Evolutionary conservation across 257 asterid genomes (phyloP), one percentile per base, ranked within the genome.

Genomic region (Nicotiana sylvestris): DNA sequence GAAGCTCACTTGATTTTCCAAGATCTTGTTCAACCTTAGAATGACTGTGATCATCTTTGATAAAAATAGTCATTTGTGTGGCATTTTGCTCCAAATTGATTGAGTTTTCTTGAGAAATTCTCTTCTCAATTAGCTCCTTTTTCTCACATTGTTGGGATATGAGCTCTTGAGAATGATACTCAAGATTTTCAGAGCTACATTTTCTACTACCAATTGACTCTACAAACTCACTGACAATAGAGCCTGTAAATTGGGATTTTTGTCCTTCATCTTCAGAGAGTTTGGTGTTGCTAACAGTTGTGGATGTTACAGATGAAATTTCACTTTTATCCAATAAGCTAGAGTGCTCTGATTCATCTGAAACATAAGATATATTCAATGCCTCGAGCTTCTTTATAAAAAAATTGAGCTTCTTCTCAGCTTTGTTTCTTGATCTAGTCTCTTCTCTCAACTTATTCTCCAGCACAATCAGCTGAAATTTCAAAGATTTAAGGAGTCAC

Each of bases 401-500:
- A 77, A 81, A 79, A 66, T 86, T 92, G 78, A 95, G 93, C 84
- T 81, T 92, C 86, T 85, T 93, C 84, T 94, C 97, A 29, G 97
- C 98, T 84, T 87, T 92, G 84, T 90, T 89, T 85, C 96, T 91
- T 86, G 98, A 91, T 91, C 87, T 92, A 5, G 76, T 90, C 87
- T 95, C 97, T 87, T 90, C 88, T 80, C 82, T 90, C 81, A 95
- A 37, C 88, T 69, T 83, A 12, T 55, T 85, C 86, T 95, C 99
- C 81, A 95, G 90, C 65, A 91, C 95, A 83, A 84, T 89, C 84
- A 91, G 61, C 98, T 95, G 92, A 58, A 51, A 76, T 87, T 58
- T 33, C 25, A 82, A 60, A 25, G 76, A 66, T 84, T 43, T 78
- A 64, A 16, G 51, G 25, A 51, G 29, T 27, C 57, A 43, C 13